A percentile compares a stretch with the other conserved stretches of the same genome.
Evolutionary conservation across 2,329 filamentous ascomycete genomes (phyloP).

Genomic region (Fragosphaeria purpurea): DNA sequence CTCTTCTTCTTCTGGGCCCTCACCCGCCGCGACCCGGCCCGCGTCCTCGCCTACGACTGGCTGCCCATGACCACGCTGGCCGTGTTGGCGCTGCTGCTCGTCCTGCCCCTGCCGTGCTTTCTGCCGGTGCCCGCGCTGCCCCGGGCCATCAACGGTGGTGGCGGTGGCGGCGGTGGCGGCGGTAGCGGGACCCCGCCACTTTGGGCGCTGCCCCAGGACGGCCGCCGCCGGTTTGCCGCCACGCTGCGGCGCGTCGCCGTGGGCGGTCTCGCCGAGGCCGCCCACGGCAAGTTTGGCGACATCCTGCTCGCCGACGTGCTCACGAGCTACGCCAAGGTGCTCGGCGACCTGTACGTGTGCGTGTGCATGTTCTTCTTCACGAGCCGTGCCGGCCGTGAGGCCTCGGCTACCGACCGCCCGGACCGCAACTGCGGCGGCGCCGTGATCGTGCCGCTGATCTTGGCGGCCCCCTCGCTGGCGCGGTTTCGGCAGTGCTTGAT

Average conservation of each 20-base stretch:
- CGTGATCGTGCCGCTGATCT: conserved; percentile 72
- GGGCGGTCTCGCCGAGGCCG: conserved; percentile 74
- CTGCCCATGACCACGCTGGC: conserved; percentile 77
- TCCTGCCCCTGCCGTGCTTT: conserved; percentile 41
- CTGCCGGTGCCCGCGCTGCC: conserved; percentile 42
- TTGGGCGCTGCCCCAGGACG: conserved; percentile 45
- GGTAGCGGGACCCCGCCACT: background rate
- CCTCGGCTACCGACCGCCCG: conserved; percentile 68
- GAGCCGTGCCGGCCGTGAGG: conserved; percentile 28
- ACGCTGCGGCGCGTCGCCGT: conserved; percentile 70
- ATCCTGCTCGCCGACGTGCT: conserved; percentile 87
- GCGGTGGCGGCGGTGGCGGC: background rate
- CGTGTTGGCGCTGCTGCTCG: conserved; percentile 59
- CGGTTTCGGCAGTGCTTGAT: conserved; percentile 86
- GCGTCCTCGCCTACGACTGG: conserved; percentile 71
- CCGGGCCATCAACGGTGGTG: conserved; percentile 4
- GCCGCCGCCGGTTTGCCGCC: conserved; percentile 64
- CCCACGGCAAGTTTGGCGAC: conserved; percentile 91
- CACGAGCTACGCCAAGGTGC: conserved; percentile 87
- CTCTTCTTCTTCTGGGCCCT: conserved; percentile 75
- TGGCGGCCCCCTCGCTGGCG: conserved; percentile 73
- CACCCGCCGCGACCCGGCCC: conserved; percentile 58
- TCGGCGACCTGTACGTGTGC: conserved; percentile 80
- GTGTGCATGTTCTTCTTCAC: conserved; percentile 79
- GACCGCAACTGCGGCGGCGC: conserved; percentile 73